These are phyloP conservation scores for Fusarium cyanostomum DNA, from an alignment of 2,329 filamentous ascomycete genomes.

Conservation along the genomic window DNA sequence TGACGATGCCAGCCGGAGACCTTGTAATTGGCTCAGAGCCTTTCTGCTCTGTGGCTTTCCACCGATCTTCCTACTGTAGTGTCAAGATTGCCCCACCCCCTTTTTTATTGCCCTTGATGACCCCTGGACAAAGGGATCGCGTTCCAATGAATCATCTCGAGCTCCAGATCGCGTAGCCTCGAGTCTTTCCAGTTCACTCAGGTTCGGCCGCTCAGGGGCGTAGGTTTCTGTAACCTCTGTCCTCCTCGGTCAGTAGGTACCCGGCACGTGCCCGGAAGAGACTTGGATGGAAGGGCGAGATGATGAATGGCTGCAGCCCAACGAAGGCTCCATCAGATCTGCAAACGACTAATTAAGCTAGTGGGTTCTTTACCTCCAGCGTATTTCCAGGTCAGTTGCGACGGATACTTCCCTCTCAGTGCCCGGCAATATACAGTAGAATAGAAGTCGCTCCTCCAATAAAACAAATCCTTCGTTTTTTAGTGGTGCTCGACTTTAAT, in stretches of 20 bases:
- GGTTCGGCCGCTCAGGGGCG: not conserved
- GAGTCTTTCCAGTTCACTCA: not conserved
- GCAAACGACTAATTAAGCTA: slow-evolving; percentile 7
- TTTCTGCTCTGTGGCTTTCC: not conserved
- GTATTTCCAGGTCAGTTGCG: not conserved
- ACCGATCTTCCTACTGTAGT: slow-evolving; percentile 1
- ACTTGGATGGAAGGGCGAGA: no score
- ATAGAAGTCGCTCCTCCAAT: not conserved
- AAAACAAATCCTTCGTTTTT: not conserved
- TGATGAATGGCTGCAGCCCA: not conserved
- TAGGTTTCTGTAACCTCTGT: not conserved
- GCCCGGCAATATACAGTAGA: no score
- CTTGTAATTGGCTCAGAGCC: not conserved
- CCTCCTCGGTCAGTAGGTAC: not conserved
- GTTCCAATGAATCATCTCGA: slow-evolving; percentile 5
- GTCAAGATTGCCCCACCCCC: slow-evolving; percentile 7
- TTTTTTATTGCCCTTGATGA: not conserved
- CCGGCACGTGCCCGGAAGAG: no score
- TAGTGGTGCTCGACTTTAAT: not conserved
- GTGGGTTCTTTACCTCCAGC: not conserved
- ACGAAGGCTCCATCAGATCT: not conserved
- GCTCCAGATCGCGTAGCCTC: not conserved
- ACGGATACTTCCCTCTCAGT: not conserved
- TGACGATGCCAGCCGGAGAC: not conserved
- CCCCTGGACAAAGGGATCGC: slow-evolving; percentile 1